A percentile compares a stretch with the other conserved stretches of the same genome.
Evolutionary conservation across 495 filamentous ascomycete species (phyloP).

Genomic region (Annulohypoxylon bovei): DNA sequence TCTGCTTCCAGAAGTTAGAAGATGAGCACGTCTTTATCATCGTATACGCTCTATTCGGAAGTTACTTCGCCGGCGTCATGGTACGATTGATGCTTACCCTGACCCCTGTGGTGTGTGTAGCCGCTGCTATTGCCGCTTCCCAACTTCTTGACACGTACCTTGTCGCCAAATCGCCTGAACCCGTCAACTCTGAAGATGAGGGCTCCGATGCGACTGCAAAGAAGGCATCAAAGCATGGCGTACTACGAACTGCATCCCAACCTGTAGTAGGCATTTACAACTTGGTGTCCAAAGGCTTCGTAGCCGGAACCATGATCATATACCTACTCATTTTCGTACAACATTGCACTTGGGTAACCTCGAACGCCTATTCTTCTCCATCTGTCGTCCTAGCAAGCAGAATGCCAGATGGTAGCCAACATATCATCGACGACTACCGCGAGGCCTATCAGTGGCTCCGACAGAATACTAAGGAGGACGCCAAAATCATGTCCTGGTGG

Average conservation of each 20-base stretch:
- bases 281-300: constrained; percentile 76
- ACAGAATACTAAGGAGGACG: constrained; percentile 92
- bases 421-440: constrained; percentile 99
- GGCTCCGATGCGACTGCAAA: constrained; percentile 54
- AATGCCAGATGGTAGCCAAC: constrained; percentile 93
- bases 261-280: constrained; percentile 87
- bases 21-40: constrained; percentile 99
- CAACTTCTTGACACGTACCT: constrained; percentile 89
- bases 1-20: constrained; percentile 92
- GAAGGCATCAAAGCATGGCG: constrained; percentile 61
- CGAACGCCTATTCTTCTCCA: constrained; percentile 97
- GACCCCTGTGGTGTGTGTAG: constrained; percentile 95
- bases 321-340: constrained; percentile 95
- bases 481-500: constrained; percentile 99
- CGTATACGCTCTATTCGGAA: constrained; percentile 92
- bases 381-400: constrained; percentile 95
- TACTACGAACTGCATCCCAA: constrained; percentile 74
- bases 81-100: constrained; percentile 98
- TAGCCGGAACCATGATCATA: constrained; percentile 73
- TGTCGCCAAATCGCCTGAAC: constrained; percentile 63
- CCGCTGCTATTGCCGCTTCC: constrained; percentile 90
- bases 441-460: constrained; percentile 99
- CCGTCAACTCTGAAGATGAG: constrained; percentile 62
- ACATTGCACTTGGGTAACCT: constrained; percentile 99
- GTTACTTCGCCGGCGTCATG: constrained; percentile 99